These are phyloP conservation scores for Neurospora tetrasperma DNA, from an alignment of 495 filamentous ascomycete species.

Conservation along the genomic window DNA sequence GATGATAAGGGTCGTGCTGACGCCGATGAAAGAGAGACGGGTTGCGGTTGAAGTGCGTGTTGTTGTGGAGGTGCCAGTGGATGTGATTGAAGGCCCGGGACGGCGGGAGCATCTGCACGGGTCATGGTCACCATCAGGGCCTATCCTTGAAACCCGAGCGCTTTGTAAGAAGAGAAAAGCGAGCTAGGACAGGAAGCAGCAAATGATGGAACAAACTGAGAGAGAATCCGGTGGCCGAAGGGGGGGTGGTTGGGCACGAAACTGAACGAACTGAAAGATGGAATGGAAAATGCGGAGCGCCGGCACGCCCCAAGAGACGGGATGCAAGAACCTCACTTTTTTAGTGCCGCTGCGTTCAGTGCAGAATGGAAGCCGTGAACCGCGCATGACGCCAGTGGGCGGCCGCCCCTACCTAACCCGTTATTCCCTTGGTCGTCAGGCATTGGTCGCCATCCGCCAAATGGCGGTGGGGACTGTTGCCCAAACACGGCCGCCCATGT, in stretches of 20 bases:
- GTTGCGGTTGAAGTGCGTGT: not conserved
- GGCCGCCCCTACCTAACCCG: not conserved
- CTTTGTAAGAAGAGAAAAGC: not conserved
- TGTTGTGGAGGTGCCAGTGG: not conserved
- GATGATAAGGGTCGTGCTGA: not conserved
- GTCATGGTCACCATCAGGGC: constrained; percentile 8
- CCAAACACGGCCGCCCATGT: not conserved
- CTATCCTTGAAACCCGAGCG: not conserved
- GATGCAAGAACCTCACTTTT: not conserved
- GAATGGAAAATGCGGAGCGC: not conserved
- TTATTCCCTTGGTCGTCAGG: not conserved
- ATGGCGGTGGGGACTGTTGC: not conserved
- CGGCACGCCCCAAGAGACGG: not conserved
- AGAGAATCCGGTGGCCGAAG: not conserved
- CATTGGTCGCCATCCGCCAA: not conserved
- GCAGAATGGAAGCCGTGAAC: not conserved
- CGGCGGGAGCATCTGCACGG: constrained; percentile 22
- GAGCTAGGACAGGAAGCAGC: not conserved
- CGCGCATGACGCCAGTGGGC: not conserved
- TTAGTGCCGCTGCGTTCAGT: not conserved
- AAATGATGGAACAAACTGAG: not conserved
- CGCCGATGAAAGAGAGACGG: not conserved
- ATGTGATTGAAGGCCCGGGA: constrained; percentile 9
- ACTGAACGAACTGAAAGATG: not conserved
- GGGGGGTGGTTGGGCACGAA: not conserved